Base-by-base conservation (phyloP, 2,329 filamentous ascomycete genomes). In the Neopestalotiopsis clavispora region DNA sequence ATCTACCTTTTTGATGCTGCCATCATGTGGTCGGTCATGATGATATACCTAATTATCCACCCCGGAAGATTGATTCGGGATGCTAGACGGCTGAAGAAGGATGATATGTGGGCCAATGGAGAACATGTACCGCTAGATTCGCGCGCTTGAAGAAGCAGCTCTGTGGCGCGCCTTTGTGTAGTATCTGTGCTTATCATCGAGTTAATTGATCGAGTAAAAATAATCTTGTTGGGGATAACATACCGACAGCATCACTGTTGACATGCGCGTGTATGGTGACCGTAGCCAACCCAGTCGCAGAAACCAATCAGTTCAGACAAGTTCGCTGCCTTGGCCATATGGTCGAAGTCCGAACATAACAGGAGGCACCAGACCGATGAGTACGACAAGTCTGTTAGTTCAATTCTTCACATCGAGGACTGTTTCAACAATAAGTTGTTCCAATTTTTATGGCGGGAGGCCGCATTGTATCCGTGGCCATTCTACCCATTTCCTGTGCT, bases 1-100 rank as follows among this genome's bases (percentile, higher is more conserved):
- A 73, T 84, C 0, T 85, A 84, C 65, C 67, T 84, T n/a, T 84
- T 85, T 49, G 83, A 85, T 68, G 78, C 81, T 0, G 66, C 76
- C 2, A 75, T 80, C 3, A 85, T 85, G 82, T 76, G 73, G 4
- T 7, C 77, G 4, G 82, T 84, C 2, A 80, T 86, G 75, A 69
- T 77, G 0, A 66, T 84, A 38, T 79, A 85, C 56, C 61, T 69
- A 73, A 75, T 69, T 12, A 30, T 59, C 23, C 57, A 59, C 23
- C 57, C 57, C 23, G 57, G 57, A 4, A 59, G 57, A 13, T 34
- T 59, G 57, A 59, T 59, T 12, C 57, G 57, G 13, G 57, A 59
- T 30, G 57, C 57, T 14, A 20, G 57, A 4, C 28, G 57, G 28
- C 23, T 23, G 5, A 34, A 34, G 28, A 59, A 59, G 13, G 20